A percentile compares a stretch with the other conserved stretches of the same genome.
phyloP scores from a whole-genome alignment of 768 basidiomycete species.

The Termitomyces bulborhizus region DNA sequence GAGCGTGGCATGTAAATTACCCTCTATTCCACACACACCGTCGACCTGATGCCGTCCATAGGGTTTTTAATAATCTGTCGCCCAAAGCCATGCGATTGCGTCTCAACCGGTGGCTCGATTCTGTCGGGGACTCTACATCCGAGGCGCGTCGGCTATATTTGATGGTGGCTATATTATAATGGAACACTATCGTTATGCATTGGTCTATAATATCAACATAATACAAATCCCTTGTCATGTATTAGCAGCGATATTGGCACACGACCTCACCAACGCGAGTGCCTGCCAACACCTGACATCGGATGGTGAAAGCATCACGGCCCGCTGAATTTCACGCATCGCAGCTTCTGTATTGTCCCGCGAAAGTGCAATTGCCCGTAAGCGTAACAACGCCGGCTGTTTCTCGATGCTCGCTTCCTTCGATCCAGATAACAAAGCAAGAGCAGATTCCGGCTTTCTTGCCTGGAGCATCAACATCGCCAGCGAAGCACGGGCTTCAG shows the following conservation, averaged over 20 bases:
- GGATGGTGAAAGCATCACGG: slow-evolving; percentile 57
- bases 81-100: slow-evolving; percentile 41
- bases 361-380: slow-evolving; percentile 44
- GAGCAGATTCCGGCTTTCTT: slow-evolving; percentile 33
- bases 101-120: slow-evolving; percentile 62
- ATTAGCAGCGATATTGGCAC: slow-evolving; percentile 2
- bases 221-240: slow-evolving; percentile 7
- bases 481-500: slow-evolving; percentile 44
- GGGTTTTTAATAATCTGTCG: slow-evolving; percentile 31
- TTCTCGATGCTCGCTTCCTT: slow-evolving; percentile 22
- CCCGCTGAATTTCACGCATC: slow-evolving; percentile 49
- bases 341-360: slow-evolving; percentile 18
- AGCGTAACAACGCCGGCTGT: slow-evolving; percentile 34
- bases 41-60: slow-evolving; percentile 10
- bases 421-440: slow-evolving; percentile 37
- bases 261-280: slow-evolving; percentile 46
- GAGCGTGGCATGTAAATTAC: slow-evolving; percentile 73
- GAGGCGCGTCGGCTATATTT: slow-evolving; percentile 47
- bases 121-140: slow-evolving; percentile 28
- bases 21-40: not conserved
- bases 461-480: slow-evolving; percentile 50
- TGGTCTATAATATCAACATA: slow-evolving; percentile 11
- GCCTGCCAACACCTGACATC: slow-evolving; percentile 49
- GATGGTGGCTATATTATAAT: slow-evolving; percentile 26
- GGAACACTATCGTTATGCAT: slow-evolving; percentile 1